A percentile compares a stretch with the other conserved stretches of the same genome.
These are phyloP conservation scores for Hapsidospora chrysogenum DNA, from an alignment of 495 filamentous ascomycete species.

Conservation along the genomic window DNA sequence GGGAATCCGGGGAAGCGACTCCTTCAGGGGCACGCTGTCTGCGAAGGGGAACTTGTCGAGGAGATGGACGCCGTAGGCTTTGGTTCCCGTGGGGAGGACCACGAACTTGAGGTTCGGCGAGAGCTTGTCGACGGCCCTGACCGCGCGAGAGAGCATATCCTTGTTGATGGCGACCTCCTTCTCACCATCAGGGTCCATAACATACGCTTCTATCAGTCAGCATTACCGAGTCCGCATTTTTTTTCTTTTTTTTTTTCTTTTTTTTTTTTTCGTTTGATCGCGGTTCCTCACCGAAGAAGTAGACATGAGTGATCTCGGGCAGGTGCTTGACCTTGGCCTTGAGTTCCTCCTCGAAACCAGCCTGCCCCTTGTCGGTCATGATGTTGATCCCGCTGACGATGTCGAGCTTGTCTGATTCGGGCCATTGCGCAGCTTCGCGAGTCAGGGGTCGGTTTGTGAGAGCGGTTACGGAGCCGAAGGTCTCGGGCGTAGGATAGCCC, in stretches of 20 bases:
- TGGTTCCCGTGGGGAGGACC: slow-evolving; percentile 19
- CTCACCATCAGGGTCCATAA: slow-evolving; percentile 10
- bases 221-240: too few species aligned
- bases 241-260: too few species aligned
- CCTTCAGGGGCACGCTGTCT: slow-evolving; percentile 17
- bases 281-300: slow-evolving; percentile 29
- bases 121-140: slow-evolving; percentile 6
- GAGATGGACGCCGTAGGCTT: slow-evolving; percentile 20
- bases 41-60: slow-evolving; percentile 17
- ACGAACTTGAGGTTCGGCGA: slow-evolving; percentile 18
- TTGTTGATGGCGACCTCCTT: slow-evolving; percentile 18
- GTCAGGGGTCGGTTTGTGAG: slow-evolving; percentile 24
- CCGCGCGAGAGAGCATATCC: slow-evolving; percentile 8
- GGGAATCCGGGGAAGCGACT: slow-evolving; percentile 23
- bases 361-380: slow-evolving; percentile 15
- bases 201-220: slow-evolving; percentile 11
- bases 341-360: slow-evolving; percentile 16
- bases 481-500: slow-evolving; percentile 20
- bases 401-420: slow-evolving; percentile 21
- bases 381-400: slow-evolving; percentile 25
- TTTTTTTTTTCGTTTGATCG: too few species aligned
- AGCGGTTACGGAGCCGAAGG: slow-evolving; percentile 25
- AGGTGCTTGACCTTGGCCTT: slow-evolving; percentile 17
- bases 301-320: slow-evolving; percentile 25
- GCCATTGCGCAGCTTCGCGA: slow-evolving; percentile 21